Base-by-base conservation (phyloP, 2,329 filamentous ascomycete species). In the Pseudodiploospora longispora region DNA sequence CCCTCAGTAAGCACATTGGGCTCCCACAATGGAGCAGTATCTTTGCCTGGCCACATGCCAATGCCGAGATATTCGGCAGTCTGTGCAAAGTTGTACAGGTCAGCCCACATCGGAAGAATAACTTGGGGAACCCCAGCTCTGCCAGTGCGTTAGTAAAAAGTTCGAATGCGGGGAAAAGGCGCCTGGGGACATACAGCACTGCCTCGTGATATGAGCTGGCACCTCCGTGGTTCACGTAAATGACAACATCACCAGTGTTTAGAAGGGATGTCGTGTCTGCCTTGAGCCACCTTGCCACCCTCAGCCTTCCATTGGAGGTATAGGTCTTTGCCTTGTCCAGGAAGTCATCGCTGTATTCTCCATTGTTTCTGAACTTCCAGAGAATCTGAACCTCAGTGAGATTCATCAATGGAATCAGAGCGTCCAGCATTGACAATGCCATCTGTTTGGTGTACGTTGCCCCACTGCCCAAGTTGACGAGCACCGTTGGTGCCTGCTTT, bases 381-480 rank as follows among this genome's bases (percentile, higher is more conserved):
- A 66, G 44, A 3, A 65, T 48, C 46, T 64, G 61, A 2, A 56
- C 38, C 2, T 55, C 38, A 3, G 51, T 52, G 33, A 43, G 44
- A 5, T 53, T 48, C 9, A 62, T 42, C 6, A 55, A 46, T 3
- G 36, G 36, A 3, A 41, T 35, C 6, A 64, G 32, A 2, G 56
- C 58, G 3, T 40, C 33, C 0, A 51, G 51, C 62, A 66, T 63
- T 7, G 35, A 43, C 4, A 10, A 33, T 8, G 59, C 60, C 10
- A 52, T 47, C 2, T 47, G 35, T 41, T 57, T 46, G 29, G 46
- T 46, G 37, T 55, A 58, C 4, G 50, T 49, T 27, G 64, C 55
- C 5, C 63, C 56, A 3, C 67, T 73, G 0, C 73, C 72, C 0
- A 76, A 59, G 42, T 71, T 74, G 6, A 76, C 62, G 9, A 76